Evolutionary conservation across 2,329 filamentous ascomycete species (phyloP).

Genomic region (Ascochyta lentis): DNA sequence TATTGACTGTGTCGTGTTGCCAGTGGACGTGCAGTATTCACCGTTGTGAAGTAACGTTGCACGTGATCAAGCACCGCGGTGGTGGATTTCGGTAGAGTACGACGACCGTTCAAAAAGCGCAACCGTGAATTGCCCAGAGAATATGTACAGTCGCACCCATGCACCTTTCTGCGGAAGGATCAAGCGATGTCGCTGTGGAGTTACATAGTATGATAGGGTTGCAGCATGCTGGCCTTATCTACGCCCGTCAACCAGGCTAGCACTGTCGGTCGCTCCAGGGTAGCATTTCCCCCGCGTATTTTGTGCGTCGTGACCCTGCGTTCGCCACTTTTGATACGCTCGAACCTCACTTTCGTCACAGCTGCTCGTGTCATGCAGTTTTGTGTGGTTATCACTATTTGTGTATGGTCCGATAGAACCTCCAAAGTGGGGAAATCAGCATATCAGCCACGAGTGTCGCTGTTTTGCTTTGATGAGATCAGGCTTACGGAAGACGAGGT

Average conservation of each 20-base stretch:
- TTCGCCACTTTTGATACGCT: conserved; percentile 11
- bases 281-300: conserved; percentile 23
- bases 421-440: conserved; percentile 18
- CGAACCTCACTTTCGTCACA: conserved; percentile 11
- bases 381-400: conserved; percentile 7
- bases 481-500: not conserved
- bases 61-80: not conserved
- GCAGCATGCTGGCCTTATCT: conserved; percentile 19
- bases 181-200: conserved; percentile 22
- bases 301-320: not conserved
- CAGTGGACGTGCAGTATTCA: not conserved
- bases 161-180: conserved; percentile 4
- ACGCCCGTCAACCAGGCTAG: conserved; percentile 8
- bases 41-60: not conserved
- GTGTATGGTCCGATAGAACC: conserved; percentile 18
- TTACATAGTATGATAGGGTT: conserved; percentile 28
- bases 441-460: conserved; percentile 9
- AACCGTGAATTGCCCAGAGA: not conserved
- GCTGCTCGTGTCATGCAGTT: not conserved
- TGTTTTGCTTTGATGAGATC: conserved; percentile 4
- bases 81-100: not conserved
- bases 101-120: not conserved
- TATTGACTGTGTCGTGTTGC: conserved; percentile 15
- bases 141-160: conserved; percentile 19
- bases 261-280: conserved; percentile 12